These are phyloP conservation scores for Drechslerella coelobrocha DNA, from an alignment of 2,329 filamentous ascomycete genomes.

Conservation along the genomic window DNA sequence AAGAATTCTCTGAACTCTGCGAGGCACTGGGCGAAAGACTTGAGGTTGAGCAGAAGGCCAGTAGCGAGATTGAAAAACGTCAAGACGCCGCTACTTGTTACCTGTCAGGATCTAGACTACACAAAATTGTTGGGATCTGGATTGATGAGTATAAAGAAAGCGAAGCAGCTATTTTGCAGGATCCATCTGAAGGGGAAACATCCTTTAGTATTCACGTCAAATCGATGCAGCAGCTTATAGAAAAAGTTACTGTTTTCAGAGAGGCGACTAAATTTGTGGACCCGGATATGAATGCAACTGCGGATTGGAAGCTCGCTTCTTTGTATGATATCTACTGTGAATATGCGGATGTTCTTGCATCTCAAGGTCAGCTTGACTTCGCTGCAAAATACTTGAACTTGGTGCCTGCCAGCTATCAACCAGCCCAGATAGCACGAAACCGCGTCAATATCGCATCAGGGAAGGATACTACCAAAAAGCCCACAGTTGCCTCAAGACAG, in stretches of 20 bases:
- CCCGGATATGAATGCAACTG: slow-evolving; percentile 71
- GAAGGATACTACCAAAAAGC: slow-evolving; percentile 61
- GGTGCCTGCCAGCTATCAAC: slow-evolving; percentile 80
- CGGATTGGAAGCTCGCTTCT: slow-evolving; percentile 85
- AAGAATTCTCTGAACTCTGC: slow-evolving; percentile 91
- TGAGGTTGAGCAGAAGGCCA: slow-evolving; percentile 68
- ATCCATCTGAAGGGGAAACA: slow-evolving; percentile 69
- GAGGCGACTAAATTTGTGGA: slow-evolving; percentile 92
- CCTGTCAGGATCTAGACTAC: slow-evolving; percentile 90
- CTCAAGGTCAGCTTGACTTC: slow-evolving; percentile 82
- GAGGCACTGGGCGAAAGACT: slow-evolving; percentile 93
- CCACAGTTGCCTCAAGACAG: slow-evolving; percentile 51
- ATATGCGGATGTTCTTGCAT: slow-evolving; percentile 92
- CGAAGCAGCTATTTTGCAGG: slow-evolving; percentile 70
- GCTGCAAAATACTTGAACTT: slow-evolving; percentile 92
- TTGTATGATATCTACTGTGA: slow-evolving; percentile 96
- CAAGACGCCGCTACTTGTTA: slow-evolving; percentile 98
- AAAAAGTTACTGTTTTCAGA: slow-evolving; percentile 97
- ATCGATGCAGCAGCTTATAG: slow-evolving; percentile 89
- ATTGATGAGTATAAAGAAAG: slow-evolving; percentile 84
- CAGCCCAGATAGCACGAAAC: slow-evolving; percentile 83
- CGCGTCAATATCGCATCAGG: slow-evolving; percentile 84
- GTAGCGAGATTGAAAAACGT: slow-evolving; percentile 65
- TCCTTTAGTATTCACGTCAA: slow-evolving; percentile 90
- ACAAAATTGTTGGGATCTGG: slow-evolving; percentile 97